These are phyloP conservation scores for Saussurea involucrata DNA, from an alignment of 129 eudicot species.

Conservation along the genomic window DNA sequence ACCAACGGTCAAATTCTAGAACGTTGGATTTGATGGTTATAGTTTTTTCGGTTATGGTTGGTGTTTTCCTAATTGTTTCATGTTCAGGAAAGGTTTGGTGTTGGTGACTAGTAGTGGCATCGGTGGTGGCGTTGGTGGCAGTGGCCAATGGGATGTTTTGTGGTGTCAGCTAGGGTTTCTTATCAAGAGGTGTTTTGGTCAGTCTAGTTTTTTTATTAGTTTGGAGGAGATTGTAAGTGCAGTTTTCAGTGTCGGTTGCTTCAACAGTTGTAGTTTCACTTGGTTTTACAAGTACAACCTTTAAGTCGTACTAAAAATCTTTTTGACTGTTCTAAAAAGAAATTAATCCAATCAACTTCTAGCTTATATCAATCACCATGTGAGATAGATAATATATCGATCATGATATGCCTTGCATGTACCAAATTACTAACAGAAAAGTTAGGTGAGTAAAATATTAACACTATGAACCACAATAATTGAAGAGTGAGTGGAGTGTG, in stretches of 20 bases:
- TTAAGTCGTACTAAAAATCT: background rate
- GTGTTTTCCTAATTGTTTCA: too few relatives aligned
- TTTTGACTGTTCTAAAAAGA: too few relatives aligned
- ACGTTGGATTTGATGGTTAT: too few relatives aligned
- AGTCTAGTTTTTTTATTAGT: background rate
- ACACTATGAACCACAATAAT: background rate
- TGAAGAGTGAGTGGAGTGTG: conserved; percentile 2
- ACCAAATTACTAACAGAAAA: background rate
- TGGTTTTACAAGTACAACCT: background rate
- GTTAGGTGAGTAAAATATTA: background rate
- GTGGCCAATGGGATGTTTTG: too few relatives aligned
- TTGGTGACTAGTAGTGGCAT: too few relatives aligned
- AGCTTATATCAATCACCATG: background rate
- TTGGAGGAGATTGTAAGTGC: background rate
- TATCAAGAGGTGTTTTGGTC: background rate
- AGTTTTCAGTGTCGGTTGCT: background rate
- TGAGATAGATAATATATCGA: background rate
- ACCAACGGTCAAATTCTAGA: too few relatives aligned
- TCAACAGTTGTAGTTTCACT: background rate
- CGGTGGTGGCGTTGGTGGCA: too few relatives aligned
- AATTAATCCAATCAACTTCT: background rate
- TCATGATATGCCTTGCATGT: background rate
- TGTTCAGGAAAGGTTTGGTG: too few relatives aligned
- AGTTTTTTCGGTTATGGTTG: too few relatives aligned
- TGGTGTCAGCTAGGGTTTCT: too few relatives aligned